Base-by-base conservation (phyloP, 2,329 filamentous ascomycete genomes). In the Dryadomyces quercus-mongolicae region DNA sequence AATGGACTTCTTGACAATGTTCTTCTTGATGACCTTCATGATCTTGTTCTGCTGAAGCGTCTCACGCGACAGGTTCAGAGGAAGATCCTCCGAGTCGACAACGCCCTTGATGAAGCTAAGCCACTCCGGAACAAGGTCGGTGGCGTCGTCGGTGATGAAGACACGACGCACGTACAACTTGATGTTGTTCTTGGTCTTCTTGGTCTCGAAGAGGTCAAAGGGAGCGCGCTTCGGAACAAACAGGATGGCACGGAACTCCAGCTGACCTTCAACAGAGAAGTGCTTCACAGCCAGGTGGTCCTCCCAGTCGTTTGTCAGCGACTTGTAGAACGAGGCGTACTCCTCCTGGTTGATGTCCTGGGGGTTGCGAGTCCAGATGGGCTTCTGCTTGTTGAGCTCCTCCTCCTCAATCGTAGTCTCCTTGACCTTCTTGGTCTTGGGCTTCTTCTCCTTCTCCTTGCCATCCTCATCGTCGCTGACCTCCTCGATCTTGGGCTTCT, bases 141-240 rank as follows among this genome's bases (percentile, higher is more conserved):
- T 97, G 66, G 93, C 93, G 73, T 98, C 93, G 65, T 98, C 93
- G 58, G 93, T 98, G 81, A 98, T 98, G 87, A 98, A 98, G 74
- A 98, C 93, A 72, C 93, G 93, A 73, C 93, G 92, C 69, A 98
- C 93, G 78, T 98, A 98, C 66, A 98, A 86, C 86, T 98, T 98
- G 84, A 98, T 97, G 87, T 98, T 98, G 88, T 97, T 98, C 90
- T 98, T 98, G 71, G 92, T 96, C 87, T 96, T 95, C 89, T 98
- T 98, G 71, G 92, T 96, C 87, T 98, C 93, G 73, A 98, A 98
- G 60, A 98, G 88, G 70, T 98, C 93, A 74, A 98, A 98, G 66
- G 93, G 93, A 74, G 93, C 93, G 68, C 93, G 92, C 88, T 98
- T 97, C 71, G 93, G 93, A 54, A 98, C 92, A 80, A 94, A 98